phyloP scores from a whole-genome alignment of 805 yeast genomes.

The Teunomyces gatunensis region DNA sequence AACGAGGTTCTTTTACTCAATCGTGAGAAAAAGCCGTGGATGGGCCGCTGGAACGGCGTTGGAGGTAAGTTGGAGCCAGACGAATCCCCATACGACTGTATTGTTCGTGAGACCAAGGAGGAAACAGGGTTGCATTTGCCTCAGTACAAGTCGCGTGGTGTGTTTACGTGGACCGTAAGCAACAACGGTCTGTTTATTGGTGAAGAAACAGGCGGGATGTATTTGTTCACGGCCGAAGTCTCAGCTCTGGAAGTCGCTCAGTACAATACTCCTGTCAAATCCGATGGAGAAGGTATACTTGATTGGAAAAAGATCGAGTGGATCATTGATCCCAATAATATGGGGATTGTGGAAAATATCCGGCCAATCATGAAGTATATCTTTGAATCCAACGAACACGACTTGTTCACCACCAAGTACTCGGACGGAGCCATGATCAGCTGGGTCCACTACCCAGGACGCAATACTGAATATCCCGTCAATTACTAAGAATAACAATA shows the following conservation, averaged over 20 bases:
- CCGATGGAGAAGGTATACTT: conserved; percentile 38
- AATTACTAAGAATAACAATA: neutral
- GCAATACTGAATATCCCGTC: conserved; percentile 5
- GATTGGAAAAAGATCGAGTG: conserved; percentile 42
- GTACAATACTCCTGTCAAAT: conserved; percentile 27
- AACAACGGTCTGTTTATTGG: conserved; percentile 10
- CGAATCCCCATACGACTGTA: conserved; percentile 39
- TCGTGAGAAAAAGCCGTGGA: conserved; percentile 43
- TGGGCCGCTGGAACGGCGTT: conserved; percentile 49
- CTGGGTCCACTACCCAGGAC: conserved; percentile 12
- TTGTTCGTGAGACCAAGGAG: conserved; percentile 39
- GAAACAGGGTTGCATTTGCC: conserved; percentile 38
- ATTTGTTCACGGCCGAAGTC: conserved; percentile 38
- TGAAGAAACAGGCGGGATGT: conserved; percentile 33
- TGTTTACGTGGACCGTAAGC: conserved; percentile 30
- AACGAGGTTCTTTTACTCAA: conserved; percentile 34
- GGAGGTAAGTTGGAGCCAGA: conserved; percentile 40
- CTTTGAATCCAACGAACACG: conserved; percentile 21
- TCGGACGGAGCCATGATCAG: conserved; percentile 10
- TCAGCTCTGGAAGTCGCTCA: conserved; percentile 17
- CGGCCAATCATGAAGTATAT: conserved; percentile 22
- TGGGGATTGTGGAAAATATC: conserved; percentile 42
- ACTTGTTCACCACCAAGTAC: conserved; percentile 27
- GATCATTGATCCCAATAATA: conserved; percentile 33
- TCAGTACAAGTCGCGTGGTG: conserved; percentile 31